These are phyloP conservation scores for Dianthus caryophyllus DNA, from an alignment of 148 eudicot genomes.

Conservation along the genomic window DNA sequence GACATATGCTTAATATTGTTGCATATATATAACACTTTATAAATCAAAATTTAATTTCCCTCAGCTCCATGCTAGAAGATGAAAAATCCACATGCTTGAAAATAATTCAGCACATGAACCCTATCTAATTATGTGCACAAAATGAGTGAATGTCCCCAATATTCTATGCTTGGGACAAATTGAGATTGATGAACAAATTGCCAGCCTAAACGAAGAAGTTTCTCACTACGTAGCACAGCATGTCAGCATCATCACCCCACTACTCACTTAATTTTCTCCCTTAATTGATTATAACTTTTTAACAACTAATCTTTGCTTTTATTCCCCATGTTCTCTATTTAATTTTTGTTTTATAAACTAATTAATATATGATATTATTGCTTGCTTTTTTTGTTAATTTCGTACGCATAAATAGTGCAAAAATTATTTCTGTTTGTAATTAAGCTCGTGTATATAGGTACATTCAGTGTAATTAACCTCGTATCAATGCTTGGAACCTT, in stretches of 20 bases:
- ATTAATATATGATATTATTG: no score
- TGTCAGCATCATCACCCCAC: conserved; percentile 26
- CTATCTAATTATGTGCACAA: conserved; percentile 10
- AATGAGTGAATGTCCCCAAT: neutral
- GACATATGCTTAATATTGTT: no score
- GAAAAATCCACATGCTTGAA: conserved; percentile 33
- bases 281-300: conserved; percentile 1
- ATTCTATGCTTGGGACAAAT: neutral
- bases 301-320: conserved; percentile 9
- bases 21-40: no score
- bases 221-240: conserved; percentile 15
- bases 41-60: no score
- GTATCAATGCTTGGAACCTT: conserved; percentile 3
- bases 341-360: neutral
- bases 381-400: no score
- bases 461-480: conserved; percentile 1
- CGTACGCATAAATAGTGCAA: no score
- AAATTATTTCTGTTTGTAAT: neutral
- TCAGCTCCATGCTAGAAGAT: no score
- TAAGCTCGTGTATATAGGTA: neutral
- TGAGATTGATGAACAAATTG: conserved; percentile 15
- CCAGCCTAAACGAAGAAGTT: conserved; percentile 25
- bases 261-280: conserved; percentile 17
- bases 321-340: conserved; percentile 7
- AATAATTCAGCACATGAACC: conserved; percentile 28